phyloP scores from a whole-genome alignment of 2,329 filamentous ascomycete species.

The Pseudogymnoascus sp. region DNA sequence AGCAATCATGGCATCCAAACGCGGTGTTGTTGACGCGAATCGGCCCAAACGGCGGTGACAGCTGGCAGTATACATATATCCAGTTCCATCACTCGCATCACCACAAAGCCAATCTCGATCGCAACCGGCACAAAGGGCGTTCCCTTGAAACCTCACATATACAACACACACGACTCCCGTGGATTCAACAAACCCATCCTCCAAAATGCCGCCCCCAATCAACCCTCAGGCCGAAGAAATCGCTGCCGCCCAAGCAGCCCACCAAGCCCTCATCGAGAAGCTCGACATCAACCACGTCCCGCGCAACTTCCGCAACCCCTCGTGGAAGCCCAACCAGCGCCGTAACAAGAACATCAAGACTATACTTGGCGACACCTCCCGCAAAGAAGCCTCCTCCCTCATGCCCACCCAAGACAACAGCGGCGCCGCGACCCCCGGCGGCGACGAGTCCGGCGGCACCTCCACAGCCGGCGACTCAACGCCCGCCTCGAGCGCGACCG shows the following conservation, averaged over 20 bases:
- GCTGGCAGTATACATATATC: conserved; percentile 11
- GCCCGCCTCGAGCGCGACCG: conserved; percentile 36
- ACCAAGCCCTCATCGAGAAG: conserved; percentile 78
- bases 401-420: conserved; percentile 75
- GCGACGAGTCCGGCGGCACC: conserved; percentile 46
- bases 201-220: conserved; percentile 3
- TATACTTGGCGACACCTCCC: conserved; percentile 80
- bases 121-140: background rate
- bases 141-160: background rate
- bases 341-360: conserved; percentile 99
- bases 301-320: conserved; percentile 82
- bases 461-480: conserved; percentile 41
- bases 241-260: conserved; percentile 60
- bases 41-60: conserved; percentile 11
- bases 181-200: background rate
- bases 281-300: conserved; percentile 82
- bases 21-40: conserved; percentile 15
- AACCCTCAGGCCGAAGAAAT: conserved; percentile 14
- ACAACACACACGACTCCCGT: background rate
- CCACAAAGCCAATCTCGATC: background rate
- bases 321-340: conserved; percentile 87
- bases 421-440: conserved; percentile 64
- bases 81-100: background rate
- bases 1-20: background rate
- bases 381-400: conserved; percentile 74